These are phyloP conservation scores for Collybia mongolica DNA, from an alignment of 768 basidiomycete genomes.

Conservation along the genomic window DNA sequence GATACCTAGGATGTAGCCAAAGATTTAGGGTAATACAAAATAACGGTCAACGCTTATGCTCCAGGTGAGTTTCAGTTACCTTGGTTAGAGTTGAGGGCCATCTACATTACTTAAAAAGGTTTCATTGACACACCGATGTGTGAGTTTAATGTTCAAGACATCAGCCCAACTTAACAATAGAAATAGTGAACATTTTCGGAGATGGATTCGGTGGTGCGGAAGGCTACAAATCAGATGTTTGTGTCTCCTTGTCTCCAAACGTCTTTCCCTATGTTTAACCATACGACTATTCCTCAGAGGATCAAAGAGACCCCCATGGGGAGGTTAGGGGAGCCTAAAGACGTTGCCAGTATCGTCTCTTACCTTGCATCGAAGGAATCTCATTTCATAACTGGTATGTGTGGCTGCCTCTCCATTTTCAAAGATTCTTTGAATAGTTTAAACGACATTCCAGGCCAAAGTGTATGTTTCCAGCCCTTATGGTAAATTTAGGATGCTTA, in stretches of 20 bases:
- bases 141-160: neutral
- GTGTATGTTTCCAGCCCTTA: slow-evolving; percentile 6
- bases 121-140: neutral
- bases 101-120: neutral
- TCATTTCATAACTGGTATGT: slow-evolving; percentile 1
- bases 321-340: slow-evolving; percentile 20
- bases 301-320: slow-evolving; percentile 5
- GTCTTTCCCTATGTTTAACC: neutral
- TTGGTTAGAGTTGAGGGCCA: neutral
- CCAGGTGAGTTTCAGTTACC: slow-evolving; percentile 5
- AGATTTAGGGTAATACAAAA: slow-evolving; percentile 14
- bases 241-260: too few species aligned
- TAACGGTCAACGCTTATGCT: slow-evolving; percentile 20
- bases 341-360: slow-evolving; percentile 4
- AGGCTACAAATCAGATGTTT: slow-evolving; percentile 2
- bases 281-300: neutral
- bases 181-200: slow-evolving; percentile 7
- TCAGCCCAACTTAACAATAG: slow-evolving; percentile 9
- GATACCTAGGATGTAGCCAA: slow-evolving; percentile 3
- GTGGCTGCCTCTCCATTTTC: neutral
- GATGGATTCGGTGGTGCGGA: neutral
- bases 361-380: slow-evolving; percentile 4
- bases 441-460: slow-evolving; percentile 10
- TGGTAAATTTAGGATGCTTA: neutral
- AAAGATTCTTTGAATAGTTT: neutral